phyloP scores from a whole-genome alignment of 1,139 yeast species.

The Pichia sp. region DNA sequence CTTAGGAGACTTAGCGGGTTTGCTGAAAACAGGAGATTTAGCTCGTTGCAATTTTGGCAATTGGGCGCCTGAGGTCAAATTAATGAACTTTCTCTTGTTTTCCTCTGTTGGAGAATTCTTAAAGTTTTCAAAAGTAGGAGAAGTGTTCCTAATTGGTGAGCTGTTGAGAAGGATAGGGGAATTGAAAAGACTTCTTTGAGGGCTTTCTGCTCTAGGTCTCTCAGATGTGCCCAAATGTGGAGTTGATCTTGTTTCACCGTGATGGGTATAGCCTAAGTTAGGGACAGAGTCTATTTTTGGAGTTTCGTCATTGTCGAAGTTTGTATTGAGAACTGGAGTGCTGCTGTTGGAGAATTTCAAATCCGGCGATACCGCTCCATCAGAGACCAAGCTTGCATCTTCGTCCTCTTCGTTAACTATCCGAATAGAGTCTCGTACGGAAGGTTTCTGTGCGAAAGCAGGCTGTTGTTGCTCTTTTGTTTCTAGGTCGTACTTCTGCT shows the following conservation, averaged over 20 bases:
- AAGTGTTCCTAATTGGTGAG: slow-evolving; percentile 18
- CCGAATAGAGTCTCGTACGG: slow-evolving; percentile 23
- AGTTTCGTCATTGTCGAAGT: slow-evolving; percentile 1
- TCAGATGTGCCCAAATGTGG: neutral
- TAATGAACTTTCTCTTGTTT: slow-evolving; percentile 8
- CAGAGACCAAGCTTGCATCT: slow-evolving; percentile 10
- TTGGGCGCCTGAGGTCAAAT: slow-evolving; percentile 6
- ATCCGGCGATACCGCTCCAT: slow-evolving; percentile 9
- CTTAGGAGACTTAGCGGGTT: neutral
- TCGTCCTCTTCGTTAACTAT: slow-evolving; percentile 24
- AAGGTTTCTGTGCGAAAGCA: slow-evolving; percentile 13
- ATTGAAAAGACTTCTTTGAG: slow-evolving; percentile 4
- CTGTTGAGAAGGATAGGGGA: slow-evolving; percentile 16
- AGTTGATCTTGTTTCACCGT: neutral
- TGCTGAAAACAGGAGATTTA: neutral
- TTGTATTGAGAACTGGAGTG: slow-evolving; percentile 5
- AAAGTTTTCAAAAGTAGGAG: slow-evolving; percentile 19
- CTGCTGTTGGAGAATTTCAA: slow-evolving; percentile 1
- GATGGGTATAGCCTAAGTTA: slow-evolving; percentile 3
- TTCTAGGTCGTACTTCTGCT: neutral
- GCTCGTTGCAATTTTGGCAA: neutral
- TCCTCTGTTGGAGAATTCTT: slow-evolving; percentile 9
- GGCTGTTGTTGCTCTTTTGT: too few relatives aligned
- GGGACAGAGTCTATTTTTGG: slow-evolving; percentile 8
- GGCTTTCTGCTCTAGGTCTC: neutral